Evolutionary conservation across 83 land plant species (phyloP).

Genomic region (Picea engelmannii): DNA sequence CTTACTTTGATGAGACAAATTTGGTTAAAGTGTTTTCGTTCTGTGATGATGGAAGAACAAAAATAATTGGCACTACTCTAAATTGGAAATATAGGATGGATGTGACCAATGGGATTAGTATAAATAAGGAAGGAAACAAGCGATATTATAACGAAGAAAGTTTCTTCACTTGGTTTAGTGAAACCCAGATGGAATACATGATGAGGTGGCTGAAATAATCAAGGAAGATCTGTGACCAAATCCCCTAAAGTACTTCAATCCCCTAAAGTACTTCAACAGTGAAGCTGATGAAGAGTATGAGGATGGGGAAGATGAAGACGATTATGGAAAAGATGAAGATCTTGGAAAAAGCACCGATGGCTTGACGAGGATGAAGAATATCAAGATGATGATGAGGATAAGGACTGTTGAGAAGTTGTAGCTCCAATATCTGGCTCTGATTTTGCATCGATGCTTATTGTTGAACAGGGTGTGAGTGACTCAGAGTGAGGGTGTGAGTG

Average conservation of each 20-base stretch:
- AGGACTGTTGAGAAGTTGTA: conserved; percentile 10
- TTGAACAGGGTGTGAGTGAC: neutral
- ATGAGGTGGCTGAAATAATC: conserved; percentile 89
- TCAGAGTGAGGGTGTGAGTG: too few relatives aligned
- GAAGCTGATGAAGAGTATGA: conserved; percentile 67
- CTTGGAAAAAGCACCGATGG: conserved; percentile 42
- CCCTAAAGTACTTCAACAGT: conserved; percentile 81
- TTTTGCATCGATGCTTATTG: too few relatives aligned
- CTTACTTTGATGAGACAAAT: conserved; percentile 88
- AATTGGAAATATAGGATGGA: conserved; percentile 95
- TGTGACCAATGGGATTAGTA: conserved; percentile 36
- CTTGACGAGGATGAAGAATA: conserved; percentile 51
- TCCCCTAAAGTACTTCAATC: too few relatives aligned
- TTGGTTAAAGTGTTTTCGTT: conserved; percentile 72
- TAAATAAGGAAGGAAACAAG: conserved; percentile 55
- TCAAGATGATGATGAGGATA: conserved; percentile 54
- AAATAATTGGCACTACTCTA: conserved; percentile 65
- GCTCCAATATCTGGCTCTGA: too few relatives aligned
- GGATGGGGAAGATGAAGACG: conserved; percentile 49
- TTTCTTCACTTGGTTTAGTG: conserved; percentile 86
- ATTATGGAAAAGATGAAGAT: conserved; percentile 51
- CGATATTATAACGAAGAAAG: conserved; percentile 44
- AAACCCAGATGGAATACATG: conserved; percentile 56
- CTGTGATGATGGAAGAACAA: conserved; percentile 81
- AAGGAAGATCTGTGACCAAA: conserved; percentile 93